Conservation (phyloP, 306 rosid genomes). For the Pterocarpus santalinus region DNA sequence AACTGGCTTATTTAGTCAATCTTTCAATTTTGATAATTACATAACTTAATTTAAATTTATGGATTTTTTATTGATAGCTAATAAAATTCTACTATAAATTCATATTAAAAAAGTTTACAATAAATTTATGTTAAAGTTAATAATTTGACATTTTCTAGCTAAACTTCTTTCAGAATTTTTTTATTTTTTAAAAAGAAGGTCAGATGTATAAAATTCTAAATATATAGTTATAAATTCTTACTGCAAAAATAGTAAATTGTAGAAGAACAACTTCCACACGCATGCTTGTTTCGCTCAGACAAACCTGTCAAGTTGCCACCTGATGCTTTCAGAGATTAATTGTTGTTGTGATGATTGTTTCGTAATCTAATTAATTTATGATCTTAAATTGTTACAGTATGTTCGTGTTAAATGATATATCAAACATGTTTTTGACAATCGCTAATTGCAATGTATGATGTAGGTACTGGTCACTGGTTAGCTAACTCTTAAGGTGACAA, state of each 20-base stretch:
- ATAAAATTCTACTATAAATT: no score
- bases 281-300: background rate
- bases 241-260: background rate
- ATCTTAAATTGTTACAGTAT: no score
- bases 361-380: background rate
- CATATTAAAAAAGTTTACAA: no score
- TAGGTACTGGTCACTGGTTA: background rate
- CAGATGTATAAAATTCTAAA: no score
- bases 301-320: slow-evolving; percentile 4
- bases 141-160: no score
- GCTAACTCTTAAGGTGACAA: background rate
- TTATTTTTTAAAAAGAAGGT: no score
- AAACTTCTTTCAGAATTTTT: no score
- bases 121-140: background rate
- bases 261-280: background rate
- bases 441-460: background rate
- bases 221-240: background rate
- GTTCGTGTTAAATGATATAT: background rate
- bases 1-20: background rate
- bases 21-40: background rate
- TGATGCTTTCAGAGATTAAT: background rate
- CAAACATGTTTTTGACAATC: background rate
- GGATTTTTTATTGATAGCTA: no score
- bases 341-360: background rate
- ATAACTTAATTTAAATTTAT: no score